Evolutionary conservation across 177 flowering plant genomes (phyloP), one percentile per base, ranked within the genome.

Genomic region (Vitis hybrid): DNA sequence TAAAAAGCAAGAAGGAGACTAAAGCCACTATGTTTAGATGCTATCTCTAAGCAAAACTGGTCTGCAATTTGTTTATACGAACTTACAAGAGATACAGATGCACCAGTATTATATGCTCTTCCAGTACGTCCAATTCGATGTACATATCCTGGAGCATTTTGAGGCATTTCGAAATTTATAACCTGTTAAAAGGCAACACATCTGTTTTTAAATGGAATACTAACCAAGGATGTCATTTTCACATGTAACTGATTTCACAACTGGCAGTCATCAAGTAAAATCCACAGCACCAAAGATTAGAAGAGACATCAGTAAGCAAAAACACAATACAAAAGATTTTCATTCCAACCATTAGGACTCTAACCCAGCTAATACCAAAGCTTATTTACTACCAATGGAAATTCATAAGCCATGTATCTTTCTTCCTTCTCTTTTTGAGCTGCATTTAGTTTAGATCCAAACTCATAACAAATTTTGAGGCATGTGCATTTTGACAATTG

Each of bases 121-220:
- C 99, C 99, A 56, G 98, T 93, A 54, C 97, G 97, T 30, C 98
- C 98, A 81, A 96, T 91, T 30, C 99, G 91, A 85, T 93, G 98
- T 5, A 93, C 85, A 79, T 96, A 96, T 64, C 94, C 95, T 18
- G 82, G 86, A 41, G 82, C 84, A 80, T 66, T 84, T 76, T 14
- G 82, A 72, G 99, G 98, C 97, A 96, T 87, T 11, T 96, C 98
- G 76, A 83, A 91, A 73, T 93, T 96, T 71, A 96, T 79, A 63
- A 96, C 99, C 99, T 95, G 85, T 58, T 41, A 32, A 54, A 54
- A 48, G 21, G 46, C 13, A 27, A 58, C 41, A 6, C 17, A 60
- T 7, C 35, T 11, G 14, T 30, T 56, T 35, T 24, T 18, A 24
- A 50, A 62, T 61, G 30, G 48, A 24, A 18, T 58, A 18, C 61